Conservation (phyloP, 257 asterid genomes). For the Ilex aquifolium region DNA sequence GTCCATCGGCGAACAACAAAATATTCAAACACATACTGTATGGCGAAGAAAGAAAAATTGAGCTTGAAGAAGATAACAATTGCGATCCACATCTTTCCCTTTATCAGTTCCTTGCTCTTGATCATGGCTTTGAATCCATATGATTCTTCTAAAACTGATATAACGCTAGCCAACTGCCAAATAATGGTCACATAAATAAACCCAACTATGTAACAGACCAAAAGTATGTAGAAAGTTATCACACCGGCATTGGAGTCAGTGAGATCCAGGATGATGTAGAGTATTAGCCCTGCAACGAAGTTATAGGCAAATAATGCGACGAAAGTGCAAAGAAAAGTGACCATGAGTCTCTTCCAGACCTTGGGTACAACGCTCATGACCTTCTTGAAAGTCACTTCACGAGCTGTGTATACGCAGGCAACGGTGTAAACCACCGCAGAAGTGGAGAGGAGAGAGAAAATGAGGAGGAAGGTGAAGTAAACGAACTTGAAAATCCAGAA, state of each 20-base stretch:
- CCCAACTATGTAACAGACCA: slow-evolving; percentile 23
- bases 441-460: slow-evolving; percentile 58
- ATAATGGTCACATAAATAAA: slow-evolving; percentile 40
- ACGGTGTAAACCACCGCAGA: slow-evolving; percentile 59
- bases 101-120: slow-evolving; percentile 42
- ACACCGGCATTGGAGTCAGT: not conserved
- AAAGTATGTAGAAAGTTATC: slow-evolving; percentile 9
- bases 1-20: slow-evolving; percentile 23
- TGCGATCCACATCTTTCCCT: slow-evolving; percentile 42
- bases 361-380: slow-evolving; percentile 54
- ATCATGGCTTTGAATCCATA: slow-evolving; percentile 51
- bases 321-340: slow-evolving; percentile 41
- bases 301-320: slow-evolving; percentile 29
- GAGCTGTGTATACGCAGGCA: slow-evolving; percentile 42
- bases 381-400: slow-evolving; percentile 33
- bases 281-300: slow-evolving; percentile 10
- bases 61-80: slow-evolving; percentile 31
- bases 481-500: slow-evolving; percentile 24
- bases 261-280: slow-evolving; percentile 4
- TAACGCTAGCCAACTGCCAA: slow-evolving; percentile 65
- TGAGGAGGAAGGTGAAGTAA: slow-evolving; percentile 32
- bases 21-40: slow-evolving; percentile 16
- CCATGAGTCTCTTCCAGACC: slow-evolving; percentile 59
- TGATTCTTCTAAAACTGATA: slow-evolving; percentile 52
- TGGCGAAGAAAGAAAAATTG: slow-evolving; percentile 12